phyloP scores from a whole-genome alignment of 2,329 filamentous ascomycete genomes.

The Pseudopithomyces maydicus region DNA sequence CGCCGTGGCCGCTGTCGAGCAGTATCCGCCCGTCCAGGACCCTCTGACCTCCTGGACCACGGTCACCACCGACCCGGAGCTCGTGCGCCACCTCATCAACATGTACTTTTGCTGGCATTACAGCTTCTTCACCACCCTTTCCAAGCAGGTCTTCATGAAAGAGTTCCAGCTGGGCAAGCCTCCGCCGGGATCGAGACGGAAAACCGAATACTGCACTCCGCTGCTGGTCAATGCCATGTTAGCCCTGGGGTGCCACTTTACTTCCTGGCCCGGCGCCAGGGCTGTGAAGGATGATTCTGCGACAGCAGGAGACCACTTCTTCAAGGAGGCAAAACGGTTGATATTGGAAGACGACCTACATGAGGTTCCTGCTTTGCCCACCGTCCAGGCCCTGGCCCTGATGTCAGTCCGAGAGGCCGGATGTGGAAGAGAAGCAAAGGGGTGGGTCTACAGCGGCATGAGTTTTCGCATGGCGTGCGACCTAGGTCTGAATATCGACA shows the following conservation, averaged over 20 bases:
- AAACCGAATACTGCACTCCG: constrained; percentile 82
- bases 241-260: constrained; percentile 92
- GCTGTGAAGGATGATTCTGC: constrained; percentile 73
- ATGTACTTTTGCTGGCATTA: constrained; percentile 99
- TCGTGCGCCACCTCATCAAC: constrained; percentile 86
- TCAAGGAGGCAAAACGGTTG: constrained; percentile 87
- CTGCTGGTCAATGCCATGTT: constrained; percentile 93
- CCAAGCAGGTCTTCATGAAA: constrained; percentile 82
- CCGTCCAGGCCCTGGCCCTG: constrained; percentile 88
- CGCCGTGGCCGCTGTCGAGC: constrained; percentile 50
- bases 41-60: constrained; percentile 85
- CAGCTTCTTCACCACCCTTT: constrained; percentile 90
- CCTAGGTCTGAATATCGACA: constrained; percentile 82
- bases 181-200: constrained; percentile 50
- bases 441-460: constrained; percentile 99
- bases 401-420: constrained; percentile 98
- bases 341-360: constrained; percentile 93
- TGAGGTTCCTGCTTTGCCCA: constrained; percentile 84
- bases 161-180: constrained; percentile 79
- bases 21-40: constrained; percentile 62
- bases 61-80: constrained; percentile 77
- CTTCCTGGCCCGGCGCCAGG: constrained; percentile 73
- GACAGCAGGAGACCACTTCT: constrained; percentile 95
- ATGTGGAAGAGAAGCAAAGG: constrained; percentile 90
- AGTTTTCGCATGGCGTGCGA: constrained; percentile 97